These are phyloP conservation scores for Stromatinia cepivora DNA, from an alignment of 2,329 filamentous ascomycete genomes.

Conservation along the genomic window DNA sequence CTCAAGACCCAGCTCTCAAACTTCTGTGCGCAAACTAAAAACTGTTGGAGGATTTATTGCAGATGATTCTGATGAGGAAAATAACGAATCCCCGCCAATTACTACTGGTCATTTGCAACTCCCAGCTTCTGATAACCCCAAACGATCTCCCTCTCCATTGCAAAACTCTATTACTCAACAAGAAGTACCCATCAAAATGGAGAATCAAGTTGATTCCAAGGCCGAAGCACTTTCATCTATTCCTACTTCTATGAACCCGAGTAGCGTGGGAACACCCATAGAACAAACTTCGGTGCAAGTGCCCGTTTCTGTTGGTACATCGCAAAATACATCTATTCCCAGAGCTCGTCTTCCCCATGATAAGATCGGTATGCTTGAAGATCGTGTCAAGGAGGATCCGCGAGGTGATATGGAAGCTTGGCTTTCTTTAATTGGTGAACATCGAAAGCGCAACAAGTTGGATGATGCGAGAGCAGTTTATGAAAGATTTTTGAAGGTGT, in stretches of 20 bases:
- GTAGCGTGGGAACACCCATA: slow-evolving; percentile 29
- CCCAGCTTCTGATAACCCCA: slow-evolving; percentile 34
- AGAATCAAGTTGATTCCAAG: slow-evolving; percentile 39
- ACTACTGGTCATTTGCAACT: slow-evolving; percentile 33
- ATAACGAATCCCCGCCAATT: slow-evolving; percentile 35
- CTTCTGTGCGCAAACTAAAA: slow-evolving; percentile 40
- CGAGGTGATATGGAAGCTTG: slow-evolving; percentile 91
- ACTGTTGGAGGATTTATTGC: slow-evolving; percentile 42
- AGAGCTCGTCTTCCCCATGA: slow-evolving; percentile 43
- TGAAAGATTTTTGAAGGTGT: slow-evolving; percentile 82
- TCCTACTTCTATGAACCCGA: slow-evolving; percentile 36
- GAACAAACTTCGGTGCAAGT: slow-evolving; percentile 36
- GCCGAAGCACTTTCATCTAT: slow-evolving; percentile 29
- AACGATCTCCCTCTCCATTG: slow-evolving; percentile 39
- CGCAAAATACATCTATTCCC: slow-evolving; percentile 34
- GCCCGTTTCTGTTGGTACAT: slow-evolving; percentile 30
- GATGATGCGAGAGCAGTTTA: slow-evolving; percentile 80
- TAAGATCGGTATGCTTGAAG: slow-evolving; percentile 61
- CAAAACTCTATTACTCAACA: slow-evolving; percentile 37
- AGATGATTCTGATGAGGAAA: slow-evolving; percentile 43
- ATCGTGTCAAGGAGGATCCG: slow-evolving; percentile 87
- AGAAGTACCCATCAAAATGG: slow-evolving; percentile 32
- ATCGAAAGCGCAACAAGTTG: slow-evolving; percentile 77
- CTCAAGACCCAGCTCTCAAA: slow-evolving; percentile 40
- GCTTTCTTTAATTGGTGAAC: slow-evolving; percentile 81